phyloP scores from a whole-genome alignment of 225 moss, liverwort and hornwort genomes.

The Anthoceros angustus region DNA sequence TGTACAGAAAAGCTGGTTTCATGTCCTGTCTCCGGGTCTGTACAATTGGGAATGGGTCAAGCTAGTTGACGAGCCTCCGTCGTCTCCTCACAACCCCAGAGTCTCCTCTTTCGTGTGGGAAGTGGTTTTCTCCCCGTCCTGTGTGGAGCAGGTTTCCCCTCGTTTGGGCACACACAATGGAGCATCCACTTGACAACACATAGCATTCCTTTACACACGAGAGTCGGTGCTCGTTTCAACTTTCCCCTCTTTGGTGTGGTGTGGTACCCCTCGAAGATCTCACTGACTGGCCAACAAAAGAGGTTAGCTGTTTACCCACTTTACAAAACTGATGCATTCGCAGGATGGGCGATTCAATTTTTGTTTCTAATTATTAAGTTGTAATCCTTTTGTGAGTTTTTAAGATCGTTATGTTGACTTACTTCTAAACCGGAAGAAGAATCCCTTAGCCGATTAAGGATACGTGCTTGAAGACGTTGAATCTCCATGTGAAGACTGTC shows the following conservation, averaged over 20 bases:
- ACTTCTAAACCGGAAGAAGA: constrained; percentile 19
- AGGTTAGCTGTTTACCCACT: not conserved
- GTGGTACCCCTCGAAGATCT: not conserved
- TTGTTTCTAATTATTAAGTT: too few species aligned
- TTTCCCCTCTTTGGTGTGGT: not conserved
- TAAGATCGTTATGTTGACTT: not conserved
- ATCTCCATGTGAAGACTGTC: constrained; percentile 84
- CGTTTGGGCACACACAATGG: too few species aligned
- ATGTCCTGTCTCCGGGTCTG: too few species aligned
- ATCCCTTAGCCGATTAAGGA: constrained; percentile 80
- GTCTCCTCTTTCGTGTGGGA: too few species aligned
- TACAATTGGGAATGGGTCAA: too few species aligned
- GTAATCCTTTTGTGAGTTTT: too few species aligned
- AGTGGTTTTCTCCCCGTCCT: too few species aligned
- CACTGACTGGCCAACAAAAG: not conserved
- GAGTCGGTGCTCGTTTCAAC: not conserved
- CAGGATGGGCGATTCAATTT: not conserved
- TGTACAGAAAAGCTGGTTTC: too few species aligned
- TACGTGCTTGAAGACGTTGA: constrained; percentile 75
- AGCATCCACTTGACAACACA: too few species aligned
- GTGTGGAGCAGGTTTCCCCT: too few species aligned
- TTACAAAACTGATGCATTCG: not conserved
- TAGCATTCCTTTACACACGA: not conserved
- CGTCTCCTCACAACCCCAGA: too few species aligned
- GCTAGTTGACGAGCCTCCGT: too few species aligned